Conservation (phyloP, 371 early-diverging fungal genomes). For the Polyrhizophydium stewartii region DNA sequence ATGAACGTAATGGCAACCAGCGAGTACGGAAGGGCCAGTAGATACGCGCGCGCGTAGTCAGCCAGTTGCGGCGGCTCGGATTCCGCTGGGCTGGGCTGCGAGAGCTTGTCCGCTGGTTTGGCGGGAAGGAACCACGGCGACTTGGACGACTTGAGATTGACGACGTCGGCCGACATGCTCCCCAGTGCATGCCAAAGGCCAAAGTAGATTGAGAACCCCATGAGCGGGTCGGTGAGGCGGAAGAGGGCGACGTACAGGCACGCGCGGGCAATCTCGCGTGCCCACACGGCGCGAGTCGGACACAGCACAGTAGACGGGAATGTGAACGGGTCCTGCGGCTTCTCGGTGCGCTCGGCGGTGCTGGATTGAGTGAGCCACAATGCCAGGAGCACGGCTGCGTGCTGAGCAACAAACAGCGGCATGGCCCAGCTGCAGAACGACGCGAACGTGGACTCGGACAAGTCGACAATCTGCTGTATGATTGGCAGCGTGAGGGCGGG, state of each 20-base stretch:
- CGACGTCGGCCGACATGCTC: conserved; percentile 13
- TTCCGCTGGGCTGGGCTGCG: no score
- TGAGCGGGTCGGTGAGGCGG: conserved; percentile 15
- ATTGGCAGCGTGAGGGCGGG: conserved; percentile 17
- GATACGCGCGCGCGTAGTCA: conserved; percentile 8
- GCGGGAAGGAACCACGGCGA: no score
- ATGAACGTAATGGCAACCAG: conserved; percentile 10
- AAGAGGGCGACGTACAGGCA: conserved; percentile 11
- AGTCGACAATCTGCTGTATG: conserved; percentile 9
- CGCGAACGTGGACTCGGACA: no score
- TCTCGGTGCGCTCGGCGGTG: no score
- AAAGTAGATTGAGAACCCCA: conserved; percentile 27
- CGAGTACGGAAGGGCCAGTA: conserved; percentile 12
- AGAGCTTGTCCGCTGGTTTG: no score
- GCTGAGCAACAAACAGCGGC: no score
- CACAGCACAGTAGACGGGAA: no score
- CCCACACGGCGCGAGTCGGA: neutral
- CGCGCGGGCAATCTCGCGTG: conserved; percentile 5
- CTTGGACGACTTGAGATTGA: conserved; percentile 9
- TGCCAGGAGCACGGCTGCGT: no score
- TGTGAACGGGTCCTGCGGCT: no score
- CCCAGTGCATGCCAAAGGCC: conserved; percentile 22
- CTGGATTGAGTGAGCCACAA: no score
- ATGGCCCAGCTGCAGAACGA: no score
- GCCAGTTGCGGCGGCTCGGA: no score